Percentiles rank a stretch among this genome's conserved stretches.
These are phyloP conservation scores for Chytriomyces hyalinus DNA, from an alignment of 192 early-diverging fungal genomes.

Conservation along the genomic window DNA sequence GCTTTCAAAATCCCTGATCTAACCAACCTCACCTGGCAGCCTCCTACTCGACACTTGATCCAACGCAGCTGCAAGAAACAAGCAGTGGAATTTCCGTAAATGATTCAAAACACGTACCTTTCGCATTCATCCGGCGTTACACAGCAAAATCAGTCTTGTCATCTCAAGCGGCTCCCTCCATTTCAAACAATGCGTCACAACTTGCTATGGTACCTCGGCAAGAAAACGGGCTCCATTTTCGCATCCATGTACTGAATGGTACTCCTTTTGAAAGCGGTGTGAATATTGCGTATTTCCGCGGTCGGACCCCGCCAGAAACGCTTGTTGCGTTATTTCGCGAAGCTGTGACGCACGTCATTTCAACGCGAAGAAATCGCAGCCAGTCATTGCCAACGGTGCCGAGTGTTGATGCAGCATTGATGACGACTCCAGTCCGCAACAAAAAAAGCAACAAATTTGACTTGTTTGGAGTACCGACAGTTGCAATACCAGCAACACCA, in stretches of 20 bases:
- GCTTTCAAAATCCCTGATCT: neutral
- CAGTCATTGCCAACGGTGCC: neutral
- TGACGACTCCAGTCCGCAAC: neutral
- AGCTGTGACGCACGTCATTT: neutral
- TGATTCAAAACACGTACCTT: neutral
- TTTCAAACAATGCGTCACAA: too few species aligned
- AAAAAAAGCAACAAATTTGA: neutral
- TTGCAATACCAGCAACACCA: neutral
- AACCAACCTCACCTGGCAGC: neutral
- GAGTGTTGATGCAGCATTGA: neutral
- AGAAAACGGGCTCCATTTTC: neutral
- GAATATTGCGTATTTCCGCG: slow-evolving; percentile 23
- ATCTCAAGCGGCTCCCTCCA: too few species aligned
- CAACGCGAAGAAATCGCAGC: neutral
- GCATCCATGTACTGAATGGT: slow-evolving; percentile 10
- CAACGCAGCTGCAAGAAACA: neutral
- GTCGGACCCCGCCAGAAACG: slow-evolving; percentile 5
- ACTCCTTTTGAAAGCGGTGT: slow-evolving; percentile 25
- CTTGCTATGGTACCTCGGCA: too few species aligned
- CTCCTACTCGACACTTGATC: slow-evolving; percentile 3
- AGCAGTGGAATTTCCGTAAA: neutral
- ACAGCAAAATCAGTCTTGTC: too few species aligned
- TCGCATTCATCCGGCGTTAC: slow-evolving; percentile 16
- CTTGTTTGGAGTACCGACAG: neutral
- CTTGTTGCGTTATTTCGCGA: slow-evolving; percentile 10